Evolutionary conservation across 2,329 filamentous ascomycete genomes (phyloP), one percentile per base, ranked within the genome.

Genomic region (Cephalotrichum gorgonifer): DNA sequence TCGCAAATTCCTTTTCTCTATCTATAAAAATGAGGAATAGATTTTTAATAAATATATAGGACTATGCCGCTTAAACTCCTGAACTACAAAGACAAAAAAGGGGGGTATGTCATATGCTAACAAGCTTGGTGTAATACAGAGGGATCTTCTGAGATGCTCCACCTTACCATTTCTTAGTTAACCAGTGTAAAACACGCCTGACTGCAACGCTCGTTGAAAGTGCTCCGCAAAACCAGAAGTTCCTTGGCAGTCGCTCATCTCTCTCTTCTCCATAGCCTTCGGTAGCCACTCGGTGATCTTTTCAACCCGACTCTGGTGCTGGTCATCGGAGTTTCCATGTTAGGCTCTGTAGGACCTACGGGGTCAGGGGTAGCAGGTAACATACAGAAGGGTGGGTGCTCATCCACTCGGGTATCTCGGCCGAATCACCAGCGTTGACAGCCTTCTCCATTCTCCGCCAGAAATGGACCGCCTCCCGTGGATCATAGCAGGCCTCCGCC

Each of bases 401-500:
- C 56, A 88, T 65, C 68, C 86, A 83, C 64, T 89, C 81, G 1
- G 85, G 85, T 30, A 78, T 71, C 50, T 76, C 72, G 5, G 59
- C 57, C 43, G 74, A 63, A 25, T 67, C 65, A 2, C 56, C 59
- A 14, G 50, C 49, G 25, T 70, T 56, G 44, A 67, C 69, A 3
- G 65, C 60, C 35, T 62, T 60, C 53, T 85, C 79, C 81, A 88
- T 86, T 45, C 81, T 66, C 60, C 73, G 64, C 83, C 81, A 88
- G 51, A 90, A 78, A 0, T 69, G 70, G 41, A 84, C 69, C 0
- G 86, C 85, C 52, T 79, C 78, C 12, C 73, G 65, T 1, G 86
- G 86, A 53, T 88, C 74, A 60, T 85, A 90, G 66, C 86, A 90
- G 25, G 82, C 83, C 65, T 87, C 79, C 0, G 85, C 79, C 84